Conservation (phyloP, 2,329 filamentous ascomycete genomes). For the Uncinocarpus reesii region DNA sequence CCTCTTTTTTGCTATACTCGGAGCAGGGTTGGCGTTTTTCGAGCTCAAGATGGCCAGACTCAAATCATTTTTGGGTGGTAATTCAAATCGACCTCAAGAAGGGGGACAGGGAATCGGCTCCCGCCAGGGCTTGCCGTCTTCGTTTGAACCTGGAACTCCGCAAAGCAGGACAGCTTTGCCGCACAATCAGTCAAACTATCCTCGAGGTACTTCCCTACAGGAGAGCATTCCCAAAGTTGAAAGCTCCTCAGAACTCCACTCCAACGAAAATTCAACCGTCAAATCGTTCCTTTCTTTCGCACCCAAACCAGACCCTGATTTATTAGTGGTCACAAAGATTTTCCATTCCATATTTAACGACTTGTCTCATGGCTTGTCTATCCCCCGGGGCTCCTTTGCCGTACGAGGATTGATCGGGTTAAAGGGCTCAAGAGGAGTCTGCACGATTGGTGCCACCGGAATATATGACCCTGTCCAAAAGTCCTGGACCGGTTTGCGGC, state of each 20-base stretch:
- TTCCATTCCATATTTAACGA: background rate
- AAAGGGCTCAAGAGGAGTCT: slow-evolving; percentile 7
- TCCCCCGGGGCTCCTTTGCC: background rate
- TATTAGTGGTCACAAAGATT: background rate
- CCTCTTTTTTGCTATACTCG: background rate
- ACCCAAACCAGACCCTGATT: slow-evolving; percentile 8
- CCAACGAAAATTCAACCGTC: background rate
- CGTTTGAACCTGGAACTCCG: background rate
- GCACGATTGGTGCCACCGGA: slow-evolving; percentile 5
- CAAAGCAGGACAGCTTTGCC: background rate
- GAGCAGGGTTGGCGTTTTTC: slow-evolving; percentile 1
- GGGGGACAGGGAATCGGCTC: background rate
- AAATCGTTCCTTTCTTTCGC: background rate
- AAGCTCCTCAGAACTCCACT: background rate
- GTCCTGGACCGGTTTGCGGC: slow-evolving; percentile 2
- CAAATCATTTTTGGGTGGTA: background rate
- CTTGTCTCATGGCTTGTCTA: background rate
- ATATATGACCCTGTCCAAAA: slow-evolving; percentile 2
- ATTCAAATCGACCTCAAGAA: background rate
- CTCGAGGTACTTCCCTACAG: background rate
- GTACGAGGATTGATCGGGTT: slow-evolving; percentile 7
- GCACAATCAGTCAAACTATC: background rate
- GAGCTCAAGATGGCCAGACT: slow-evolving; percentile 5
- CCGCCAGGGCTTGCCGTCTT: background rate
- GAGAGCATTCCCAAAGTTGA: slow-evolving; percentile 6